phyloP scores from a whole-genome alignment of 768 basidiomycete species.

The Auricularia heimuer region DNA sequence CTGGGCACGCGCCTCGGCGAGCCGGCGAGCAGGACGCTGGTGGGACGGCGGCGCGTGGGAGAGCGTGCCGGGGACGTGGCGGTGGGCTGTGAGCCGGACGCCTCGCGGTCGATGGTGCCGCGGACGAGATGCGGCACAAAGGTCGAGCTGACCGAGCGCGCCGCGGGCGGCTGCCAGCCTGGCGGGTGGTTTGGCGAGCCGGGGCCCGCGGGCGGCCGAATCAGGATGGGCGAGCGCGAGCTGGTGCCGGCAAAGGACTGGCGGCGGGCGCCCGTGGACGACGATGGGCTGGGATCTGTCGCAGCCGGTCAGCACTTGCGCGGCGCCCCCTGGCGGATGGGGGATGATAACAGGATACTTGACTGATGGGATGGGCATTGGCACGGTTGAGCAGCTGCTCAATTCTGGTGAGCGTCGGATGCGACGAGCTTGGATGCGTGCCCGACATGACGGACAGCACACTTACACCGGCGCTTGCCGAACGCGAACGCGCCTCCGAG shows the following conservation, averaged over 20 bases:
- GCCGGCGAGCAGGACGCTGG: neutral
- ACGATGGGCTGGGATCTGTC: neutral
- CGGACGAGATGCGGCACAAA: neutral
- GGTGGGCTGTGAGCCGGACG: neutral
- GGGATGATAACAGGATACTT: neutral
- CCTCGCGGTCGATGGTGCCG: constrained; percentile 1
- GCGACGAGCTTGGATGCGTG: neutral
- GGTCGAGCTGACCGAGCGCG: neutral
- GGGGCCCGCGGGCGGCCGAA: neutral
- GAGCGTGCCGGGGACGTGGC: constrained; percentile 15
- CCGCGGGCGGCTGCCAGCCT: neutral
- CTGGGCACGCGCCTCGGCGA: constrained; percentile 5
- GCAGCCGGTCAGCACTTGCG: constrained; percentile 35
- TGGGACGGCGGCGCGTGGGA: constrained; percentile 38
- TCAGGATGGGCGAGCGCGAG: neutral
- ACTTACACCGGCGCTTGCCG: neutral
- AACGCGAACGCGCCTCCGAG: neutral
- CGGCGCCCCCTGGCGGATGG: constrained; percentile 60
- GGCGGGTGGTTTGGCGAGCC: neutral
- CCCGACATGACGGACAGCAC: neutral
- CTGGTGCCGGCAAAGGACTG: neutral
- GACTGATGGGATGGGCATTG: neutral
- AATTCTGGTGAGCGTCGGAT: neutral
- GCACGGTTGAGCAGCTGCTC: neutral
- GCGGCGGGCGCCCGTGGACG: neutral